Conservation (phyloP, 495 filamentous ascomycete genomes). For the Xylaria curta region DNA sequence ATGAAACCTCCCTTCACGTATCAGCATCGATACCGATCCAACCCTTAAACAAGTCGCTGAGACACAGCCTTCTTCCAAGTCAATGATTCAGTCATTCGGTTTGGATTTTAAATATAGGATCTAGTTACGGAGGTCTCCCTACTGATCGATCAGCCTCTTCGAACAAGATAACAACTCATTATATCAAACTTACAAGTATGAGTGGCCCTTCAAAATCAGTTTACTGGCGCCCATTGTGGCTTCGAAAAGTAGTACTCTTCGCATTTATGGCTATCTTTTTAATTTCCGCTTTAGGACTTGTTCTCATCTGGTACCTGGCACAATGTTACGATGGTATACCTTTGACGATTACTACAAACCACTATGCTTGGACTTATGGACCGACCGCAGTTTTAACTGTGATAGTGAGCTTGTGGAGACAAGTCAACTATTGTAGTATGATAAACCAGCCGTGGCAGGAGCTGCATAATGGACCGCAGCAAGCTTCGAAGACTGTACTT, state of each 20-base stretch:
- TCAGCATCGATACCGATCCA: too few species aligned
- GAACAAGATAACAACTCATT: too few species aligned
- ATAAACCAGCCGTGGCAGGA: conserved; percentile 36
- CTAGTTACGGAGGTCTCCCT: too few species aligned
- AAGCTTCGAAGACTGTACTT: conserved; percentile 8
- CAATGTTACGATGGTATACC: neutral
- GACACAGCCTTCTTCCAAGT: too few species aligned
- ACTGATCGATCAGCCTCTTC: neutral
- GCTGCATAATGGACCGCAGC: conserved; percentile 9
- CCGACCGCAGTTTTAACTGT: conserved; percentile 39
- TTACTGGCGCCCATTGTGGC: neutral
- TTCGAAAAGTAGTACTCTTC: conserved; percentile 10
- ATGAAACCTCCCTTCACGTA: too few species aligned
- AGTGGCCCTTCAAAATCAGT: neutral
- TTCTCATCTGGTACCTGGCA: neutral
- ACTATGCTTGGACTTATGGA: conserved; percentile 42
- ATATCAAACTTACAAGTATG: neutral
- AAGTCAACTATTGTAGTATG: conserved; percentile 36
- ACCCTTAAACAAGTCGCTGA: too few species aligned
- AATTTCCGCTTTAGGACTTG: neutral
- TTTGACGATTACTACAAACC: conserved; percentile 2
- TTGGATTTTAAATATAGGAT: too few species aligned
- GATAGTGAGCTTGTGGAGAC: conserved; percentile 32
- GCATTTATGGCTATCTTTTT: neutral
- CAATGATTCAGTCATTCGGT: too few species aligned